A percentile compares a stretch with the other conserved stretches of the same genome.
phyloP scores from a whole-genome alignment of 495 filamentous ascomycete species.

The Clohesyomyces aquaticus region DNA sequence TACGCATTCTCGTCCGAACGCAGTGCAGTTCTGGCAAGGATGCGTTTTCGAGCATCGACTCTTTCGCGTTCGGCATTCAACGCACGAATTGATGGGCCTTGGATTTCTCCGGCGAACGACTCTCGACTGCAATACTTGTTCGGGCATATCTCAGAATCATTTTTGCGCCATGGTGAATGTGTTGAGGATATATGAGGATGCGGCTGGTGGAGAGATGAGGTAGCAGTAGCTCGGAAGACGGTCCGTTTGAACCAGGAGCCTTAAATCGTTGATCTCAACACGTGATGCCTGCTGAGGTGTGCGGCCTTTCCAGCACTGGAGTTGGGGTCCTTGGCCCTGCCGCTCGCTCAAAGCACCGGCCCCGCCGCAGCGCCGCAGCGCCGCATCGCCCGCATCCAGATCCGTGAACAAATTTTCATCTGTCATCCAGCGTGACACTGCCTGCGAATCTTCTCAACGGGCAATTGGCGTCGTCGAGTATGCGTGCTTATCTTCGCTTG shows the following conservation, averaged over 20 bases:
- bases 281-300: conserved; percentile 19
- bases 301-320: too few relatives aligned
- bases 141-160: conserved; percentile 35
- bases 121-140: conserved; percentile 36
- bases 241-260: conserved; percentile 3
- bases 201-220: conserved; percentile 13
- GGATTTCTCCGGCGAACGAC: conserved; percentile 40
- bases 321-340: too few relatives aligned
- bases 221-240: conserved; percentile 14
- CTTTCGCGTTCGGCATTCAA: conserved; percentile 37
- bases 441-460: neutral
- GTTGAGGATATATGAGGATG: conserved; percentile 5
- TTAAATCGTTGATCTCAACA: neutral
- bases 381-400: neutral
- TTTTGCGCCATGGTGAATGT: conserved; percentile 13
- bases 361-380: too few relatives aligned
- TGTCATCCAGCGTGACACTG: neutral
- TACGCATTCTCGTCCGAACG: conserved; percentile 40
- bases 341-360: too few relatives aligned
- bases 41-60: conserved; percentile 39
- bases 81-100: conserved; percentile 40
- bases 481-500: conserved; percentile 7
- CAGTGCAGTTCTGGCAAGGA: conserved; percentile 41
- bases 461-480: conserved; percentile 2
- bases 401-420: conserved; percentile 5